Conservation (phyloP, 257 asterid species). For the Leptodermis oblonga region DNA sequence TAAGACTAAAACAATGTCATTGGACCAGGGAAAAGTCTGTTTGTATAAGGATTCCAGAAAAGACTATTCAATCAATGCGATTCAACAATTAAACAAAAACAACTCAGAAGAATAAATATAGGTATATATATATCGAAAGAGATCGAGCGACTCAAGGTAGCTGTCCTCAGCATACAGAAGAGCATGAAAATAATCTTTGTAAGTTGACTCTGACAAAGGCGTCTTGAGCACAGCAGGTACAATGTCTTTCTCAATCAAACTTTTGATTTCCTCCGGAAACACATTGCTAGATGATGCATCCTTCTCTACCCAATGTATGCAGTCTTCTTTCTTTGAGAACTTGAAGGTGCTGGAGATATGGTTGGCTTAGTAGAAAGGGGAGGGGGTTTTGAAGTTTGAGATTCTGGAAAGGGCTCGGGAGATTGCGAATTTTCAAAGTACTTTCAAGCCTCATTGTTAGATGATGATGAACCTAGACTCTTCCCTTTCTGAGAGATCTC, state of each 20-base stretch:
- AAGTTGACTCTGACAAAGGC: conserved; percentile 23
- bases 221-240: conserved; percentile 24
- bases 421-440: too few relatives aligned
- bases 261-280: conserved; percentile 19
- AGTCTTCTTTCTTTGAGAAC: conserved; percentile 3
- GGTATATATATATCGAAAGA: too few relatives aligned
- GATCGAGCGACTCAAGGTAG: conserved; percentile 15
- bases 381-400: conserved; percentile 16
- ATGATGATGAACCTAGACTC: not conserved
- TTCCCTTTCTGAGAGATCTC: not conserved
- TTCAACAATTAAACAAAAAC: not conserved
- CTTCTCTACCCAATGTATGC: conserved; percentile 17
- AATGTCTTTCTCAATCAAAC: conserved; percentile 20
- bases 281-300: conserved; percentile 20
- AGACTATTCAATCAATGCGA: not conserved
- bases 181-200: conserved; percentile 28
- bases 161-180: conserved; percentile 29
- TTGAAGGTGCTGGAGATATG: conserved; percentile 4
- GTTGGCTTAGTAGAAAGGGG: conserved; percentile 21
- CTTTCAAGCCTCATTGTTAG: not conserved
- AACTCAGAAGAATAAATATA: too few relatives aligned
- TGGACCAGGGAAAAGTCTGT: not conserved
- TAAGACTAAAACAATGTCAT: not conserved
- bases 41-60: not conserved
- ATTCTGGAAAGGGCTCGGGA: too few relatives aligned